Conservation (phyloP, 2,329 filamentous ascomycete species). For the Plenodomus tracheiphilus region DNA sequence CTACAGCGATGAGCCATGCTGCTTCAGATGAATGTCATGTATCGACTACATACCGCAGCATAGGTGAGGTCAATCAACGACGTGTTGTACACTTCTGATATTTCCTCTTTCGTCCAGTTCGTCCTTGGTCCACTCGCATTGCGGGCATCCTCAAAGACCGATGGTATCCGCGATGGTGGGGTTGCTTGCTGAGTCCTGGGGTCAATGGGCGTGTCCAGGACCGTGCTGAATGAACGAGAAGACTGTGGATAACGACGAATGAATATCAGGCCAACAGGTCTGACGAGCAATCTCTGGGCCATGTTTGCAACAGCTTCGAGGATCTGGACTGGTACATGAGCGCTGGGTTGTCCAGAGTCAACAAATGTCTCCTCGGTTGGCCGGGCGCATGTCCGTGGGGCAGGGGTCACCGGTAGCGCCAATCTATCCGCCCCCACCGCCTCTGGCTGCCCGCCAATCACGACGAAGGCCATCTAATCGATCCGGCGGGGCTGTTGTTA, state of each 20-base stretch:
- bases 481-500: neutral
- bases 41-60: constrained; percentile 61
- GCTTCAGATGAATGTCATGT: neutral
- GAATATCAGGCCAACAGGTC: constrained; percentile 10
- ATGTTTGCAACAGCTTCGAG: neutral
- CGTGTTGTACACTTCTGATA: constrained; percentile 78
- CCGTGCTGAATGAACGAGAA: constrained; percentile 34
- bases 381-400: neutral
- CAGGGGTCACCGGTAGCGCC: neutral
- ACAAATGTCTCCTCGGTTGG: neutral
- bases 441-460: neutral
- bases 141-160: constrained; percentile 54
- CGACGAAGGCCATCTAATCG: neutral
- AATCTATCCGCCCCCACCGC: neutral
- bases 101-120: constrained; percentile 81
- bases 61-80: constrained; percentile 78
- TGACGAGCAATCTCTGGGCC: constrained; percentile 10
- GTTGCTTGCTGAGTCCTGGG: constrained; percentile 25
- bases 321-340: neutral
- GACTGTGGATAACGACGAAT: neutral
- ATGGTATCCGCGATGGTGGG: constrained; percentile 12
- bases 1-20: constrained; percentile 49
- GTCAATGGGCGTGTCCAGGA: constrained; percentile 34
- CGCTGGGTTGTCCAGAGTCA: neutral
- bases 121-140: constrained; percentile 65